Percentiles rank a stretch among this genome's conserved stretches.
phyloP scores from a whole-genome alignment of 352 stramenopile genomes.

The Globisporangium cylindrosporum region DNA sequence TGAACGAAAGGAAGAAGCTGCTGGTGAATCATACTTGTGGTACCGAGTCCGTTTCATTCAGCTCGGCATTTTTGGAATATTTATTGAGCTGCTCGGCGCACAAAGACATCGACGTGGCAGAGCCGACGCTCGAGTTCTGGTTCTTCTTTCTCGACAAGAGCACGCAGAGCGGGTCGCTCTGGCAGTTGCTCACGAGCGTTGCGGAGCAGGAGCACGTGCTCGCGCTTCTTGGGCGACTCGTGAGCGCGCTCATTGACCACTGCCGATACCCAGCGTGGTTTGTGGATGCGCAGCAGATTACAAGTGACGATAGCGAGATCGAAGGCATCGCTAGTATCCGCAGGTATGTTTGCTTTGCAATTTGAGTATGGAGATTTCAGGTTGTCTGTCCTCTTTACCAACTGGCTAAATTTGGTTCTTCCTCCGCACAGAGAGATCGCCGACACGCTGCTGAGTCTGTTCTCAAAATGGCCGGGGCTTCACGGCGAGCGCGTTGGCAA shows the following conservation, averaged over 20 bases:
- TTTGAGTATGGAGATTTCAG: not conserved
- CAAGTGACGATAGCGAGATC: slow-evolving; percentile 56
- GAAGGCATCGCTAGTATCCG: slow-evolving; percentile 48
- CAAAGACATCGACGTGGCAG: slow-evolving; percentile 44
- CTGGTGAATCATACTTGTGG: not conserved
- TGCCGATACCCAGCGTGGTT: slow-evolving; percentile 66
- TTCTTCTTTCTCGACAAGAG: slow-evolving; percentile 84
- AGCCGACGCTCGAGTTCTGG: slow-evolving; percentile 84
- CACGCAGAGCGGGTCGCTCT: slow-evolving; percentile 39
- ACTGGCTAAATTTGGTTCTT: not conserved
- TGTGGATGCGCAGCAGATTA: slow-evolving; percentile 47
- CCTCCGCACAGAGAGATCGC: slow-evolving; percentile 57
- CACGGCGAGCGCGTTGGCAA: slow-evolving; percentile 31
- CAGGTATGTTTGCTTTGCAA: slow-evolving; percentile 32
- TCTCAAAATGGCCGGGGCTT: slow-evolving; percentile 70
- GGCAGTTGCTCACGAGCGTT: slow-evolving; percentile 31
- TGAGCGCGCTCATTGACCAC: slow-evolving; percentile 60
- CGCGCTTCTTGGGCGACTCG: slow-evolving; percentile 52
- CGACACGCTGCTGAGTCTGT: slow-evolving; percentile 79
- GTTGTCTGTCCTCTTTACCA: not conserved
- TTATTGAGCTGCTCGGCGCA: slow-evolving; percentile 63
- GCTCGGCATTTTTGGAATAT: slow-evolving; percentile 48
- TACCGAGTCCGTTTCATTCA: slow-evolving; percentile 14
- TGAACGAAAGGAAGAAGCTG: slow-evolving; percentile 9
- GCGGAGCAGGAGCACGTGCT: slow-evolving; percentile 35